Evolutionary conservation across 345 rosid genomes (phyloP).

Genomic region (Melaleuca quinquenervia): DNA sequence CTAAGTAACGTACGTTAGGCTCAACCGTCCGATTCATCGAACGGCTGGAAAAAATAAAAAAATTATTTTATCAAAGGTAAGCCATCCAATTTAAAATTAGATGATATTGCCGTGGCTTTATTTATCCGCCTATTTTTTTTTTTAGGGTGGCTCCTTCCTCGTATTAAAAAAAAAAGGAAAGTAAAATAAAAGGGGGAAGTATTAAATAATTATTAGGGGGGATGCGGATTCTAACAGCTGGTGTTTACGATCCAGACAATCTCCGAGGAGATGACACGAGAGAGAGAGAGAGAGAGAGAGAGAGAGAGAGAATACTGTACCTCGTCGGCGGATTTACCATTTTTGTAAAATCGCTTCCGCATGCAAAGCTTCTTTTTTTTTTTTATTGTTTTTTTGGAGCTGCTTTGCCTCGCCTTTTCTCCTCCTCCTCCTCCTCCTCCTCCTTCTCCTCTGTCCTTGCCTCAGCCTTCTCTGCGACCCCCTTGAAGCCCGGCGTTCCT

Average conservation of each 20-base stretch:
- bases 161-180: neutral
- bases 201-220: neutral
- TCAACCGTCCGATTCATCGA: too few species aligned
- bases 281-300: neutral
- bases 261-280: neutral
- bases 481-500: conserved; percentile 15
- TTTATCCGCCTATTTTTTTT: neutral
- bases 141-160: neutral
- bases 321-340: neutral
- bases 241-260: neutral
- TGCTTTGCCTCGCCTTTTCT: too few species aligned
- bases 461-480: neutral
- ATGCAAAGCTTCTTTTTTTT: neutral
- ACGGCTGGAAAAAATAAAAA: too few species aligned
- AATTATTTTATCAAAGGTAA: too few species aligned
- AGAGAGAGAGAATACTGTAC: neutral
- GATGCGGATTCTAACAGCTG: neutral
- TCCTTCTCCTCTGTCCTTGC: too few species aligned
- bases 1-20: too few species aligned
- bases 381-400: too few species aligned
- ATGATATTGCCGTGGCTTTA: neutral
- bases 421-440: too few species aligned
- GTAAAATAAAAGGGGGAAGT: neutral
- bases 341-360: neutral
- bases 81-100: too few species aligned